These are phyloP conservation scores for Pichia sp. DNA, from an alignment of 1,139 yeast species.

Conservation along the genomic window DNA sequence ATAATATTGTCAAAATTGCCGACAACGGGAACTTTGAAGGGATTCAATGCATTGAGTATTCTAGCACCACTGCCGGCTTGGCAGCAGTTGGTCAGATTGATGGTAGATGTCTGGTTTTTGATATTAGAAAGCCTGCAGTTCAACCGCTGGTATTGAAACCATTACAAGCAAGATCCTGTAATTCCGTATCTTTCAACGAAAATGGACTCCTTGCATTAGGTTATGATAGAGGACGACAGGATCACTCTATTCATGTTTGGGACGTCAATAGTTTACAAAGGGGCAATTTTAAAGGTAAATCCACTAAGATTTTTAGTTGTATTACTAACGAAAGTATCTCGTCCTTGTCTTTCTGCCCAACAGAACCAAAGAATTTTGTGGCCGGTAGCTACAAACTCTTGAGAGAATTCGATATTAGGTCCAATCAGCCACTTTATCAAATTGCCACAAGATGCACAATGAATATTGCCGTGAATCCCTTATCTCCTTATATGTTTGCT, in stretches of 20 bases:
- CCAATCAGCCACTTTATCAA: slow-evolving; percentile 63
- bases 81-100: slow-evolving; percentile 68
- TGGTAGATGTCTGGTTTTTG: slow-evolving; percentile 60
- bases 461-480: slow-evolving; percentile 64
- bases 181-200: slow-evolving; percentile 60
- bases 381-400: slow-evolving; percentile 75
- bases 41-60: slow-evolving; percentile 65
- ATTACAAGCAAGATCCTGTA: slow-evolving; percentile 67
- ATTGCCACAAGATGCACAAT: slow-evolving; percentile 68
- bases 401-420: slow-evolving; percentile 69
- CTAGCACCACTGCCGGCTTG: slow-evolving; percentile 47
- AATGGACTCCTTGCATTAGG: slow-evolving; percentile 69
- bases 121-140: slow-evolving; percentile 36
- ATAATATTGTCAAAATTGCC: slow-evolving; percentile 37
- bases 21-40: slow-evolving; percentile 61
- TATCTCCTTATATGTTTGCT: slow-evolving; percentile 54
- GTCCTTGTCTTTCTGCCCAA: slow-evolving; percentile 60
- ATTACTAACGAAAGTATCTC: slow-evolving; percentile 70
- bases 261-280: slow-evolving; percentile 56
- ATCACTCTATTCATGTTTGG: slow-evolving; percentile 74
- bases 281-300: slow-evolving; percentile 40
- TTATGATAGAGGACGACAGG: slow-evolving; percentile 72
- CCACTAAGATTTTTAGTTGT: slow-evolving; percentile 41
- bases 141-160: slow-evolving; percentile 45
- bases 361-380: slow-evolving; percentile 46